These are phyloP conservation scores for Penicillium fimorum DNA, from an alignment of 495 filamentous ascomycete species.

Conservation along the genomic window DNA sequence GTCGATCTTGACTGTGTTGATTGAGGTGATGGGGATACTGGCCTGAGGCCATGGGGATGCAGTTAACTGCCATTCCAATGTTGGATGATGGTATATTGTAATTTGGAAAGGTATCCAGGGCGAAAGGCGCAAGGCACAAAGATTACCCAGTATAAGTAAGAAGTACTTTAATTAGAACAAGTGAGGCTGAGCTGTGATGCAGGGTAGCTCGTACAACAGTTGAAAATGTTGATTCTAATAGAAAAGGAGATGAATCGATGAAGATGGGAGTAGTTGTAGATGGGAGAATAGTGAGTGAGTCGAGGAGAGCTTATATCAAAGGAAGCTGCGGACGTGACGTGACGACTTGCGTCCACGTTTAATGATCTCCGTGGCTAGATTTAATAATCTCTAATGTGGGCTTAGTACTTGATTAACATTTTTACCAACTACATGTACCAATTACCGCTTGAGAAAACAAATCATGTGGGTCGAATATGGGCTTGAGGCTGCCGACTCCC, in stretches of 20 bases:
- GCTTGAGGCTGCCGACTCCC: background rate
- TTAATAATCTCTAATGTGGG: background rate
- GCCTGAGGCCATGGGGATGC: constrained; percentile 26
- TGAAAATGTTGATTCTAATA: background rate
- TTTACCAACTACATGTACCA: background rate
- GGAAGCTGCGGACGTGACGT: constrained; percentile 31
- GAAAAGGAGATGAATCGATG: background rate
- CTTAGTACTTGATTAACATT: background rate
- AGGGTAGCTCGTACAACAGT: constrained; percentile 16
- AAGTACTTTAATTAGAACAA: constrained; percentile 5
- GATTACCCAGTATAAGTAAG: constrained; percentile 17
- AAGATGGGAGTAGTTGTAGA: constrained; percentile 7
- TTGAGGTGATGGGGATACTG: constrained; percentile 31
- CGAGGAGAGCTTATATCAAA: background rate
- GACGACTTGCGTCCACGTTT: constrained; percentile 31
- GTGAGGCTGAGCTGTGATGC: constrained; percentile 15
- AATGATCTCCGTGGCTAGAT: background rate
- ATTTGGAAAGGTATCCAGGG: background rate
- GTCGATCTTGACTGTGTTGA: constrained; percentile 7
- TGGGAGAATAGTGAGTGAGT: background rate
- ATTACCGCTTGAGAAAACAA: background rate
- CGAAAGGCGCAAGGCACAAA: background rate
- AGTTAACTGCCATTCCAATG: constrained; percentile 19
- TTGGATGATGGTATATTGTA: background rate
- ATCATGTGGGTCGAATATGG: background rate